Base-by-base conservation (phyloP, 2,329 filamentous ascomycete species). In the Blastomyces silverae region DNA sequence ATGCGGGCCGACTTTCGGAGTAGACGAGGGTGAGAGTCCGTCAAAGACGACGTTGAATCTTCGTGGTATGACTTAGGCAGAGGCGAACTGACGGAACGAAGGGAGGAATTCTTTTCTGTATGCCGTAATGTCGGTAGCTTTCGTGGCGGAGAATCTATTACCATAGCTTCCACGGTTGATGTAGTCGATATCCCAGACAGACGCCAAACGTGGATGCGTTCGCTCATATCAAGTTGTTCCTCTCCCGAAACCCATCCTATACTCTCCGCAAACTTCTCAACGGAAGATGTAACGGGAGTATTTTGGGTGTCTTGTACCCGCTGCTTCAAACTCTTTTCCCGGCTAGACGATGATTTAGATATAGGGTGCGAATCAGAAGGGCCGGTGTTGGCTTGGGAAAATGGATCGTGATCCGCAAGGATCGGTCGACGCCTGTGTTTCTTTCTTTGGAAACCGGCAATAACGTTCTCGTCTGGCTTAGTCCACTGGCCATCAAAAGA, bases 401-500 rank as follows among this genome's bases (percentile, higher is more conserved):
- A 42, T 28, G 48, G 48, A 31, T 63, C 50, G 53, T 63, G 44
- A 22, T 46, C 50, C 6, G 20, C 8, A n/a, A 57, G 37, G n/a
- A 44, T 64, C n/a, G 65, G 64, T 44, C 65, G 65, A 55, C 50
- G 31, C 37, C 50, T 50, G 52, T 53, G 31, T 44, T 63, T 50
- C 37, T 46, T 63, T 53, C 34, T 39, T 25, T 44, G 46, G 31
- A 44, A 57, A 37, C 59, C 58, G 28, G 63, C 44, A 57, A 55
- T 39, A 39, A 74, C 73, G 42, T 71, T 72, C 64, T 67, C 68
- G n/a, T 64, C 62, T 61, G 67, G 60, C 63, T 79, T 78, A 61
- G 74, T 78, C 84, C 84, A 88, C 72, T 84, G 82, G 53, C 84
- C 85, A 70, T 88, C 85, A 73, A 85, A 86, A 64, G 79, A 78